These are phyloP conservation scores for Sarocladiaceae sp. DNA, from an alignment of 2,329 filamentous ascomycete genomes.

Conservation along the genomic window DNA sequence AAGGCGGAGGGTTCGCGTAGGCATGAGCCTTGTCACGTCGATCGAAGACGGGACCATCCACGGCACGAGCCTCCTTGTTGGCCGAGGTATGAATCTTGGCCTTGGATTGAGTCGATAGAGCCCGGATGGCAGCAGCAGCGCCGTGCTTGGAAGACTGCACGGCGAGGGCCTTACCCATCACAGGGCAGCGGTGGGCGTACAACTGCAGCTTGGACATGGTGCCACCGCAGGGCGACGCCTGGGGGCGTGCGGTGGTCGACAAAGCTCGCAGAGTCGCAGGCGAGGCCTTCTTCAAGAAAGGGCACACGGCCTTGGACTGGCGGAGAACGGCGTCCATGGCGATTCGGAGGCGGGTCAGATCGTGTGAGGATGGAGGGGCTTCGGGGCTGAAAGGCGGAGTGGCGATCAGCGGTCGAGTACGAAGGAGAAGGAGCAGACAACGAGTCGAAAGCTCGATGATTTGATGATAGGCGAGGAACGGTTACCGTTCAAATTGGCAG, in stretches of 20 bases:
- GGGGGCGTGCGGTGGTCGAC: slow-evolving; percentile 62
- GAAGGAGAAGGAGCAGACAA: not conserved
- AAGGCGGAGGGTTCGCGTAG: not conserved
- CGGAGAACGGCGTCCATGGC: slow-evolving; percentile 90
- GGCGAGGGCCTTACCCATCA: slow-evolving; percentile 97
- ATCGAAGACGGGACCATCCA: slow-evolving; percentile 55
- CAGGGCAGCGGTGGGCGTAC: slow-evolving; percentile 88
- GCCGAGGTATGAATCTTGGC: slow-evolving; percentile 79
- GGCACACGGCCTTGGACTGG: slow-evolving; percentile 95
- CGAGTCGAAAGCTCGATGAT: not conserved
- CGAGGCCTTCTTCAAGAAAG: slow-evolving; percentile 92
- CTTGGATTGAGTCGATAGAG: slow-evolving; percentile 46
- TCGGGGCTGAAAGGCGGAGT: not conserved
- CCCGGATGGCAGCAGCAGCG: slow-evolving; percentile 44
- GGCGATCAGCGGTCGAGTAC: not conserved
- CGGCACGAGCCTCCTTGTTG: slow-evolving; percentile 70
- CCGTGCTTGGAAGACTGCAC: slow-evolving; percentile 66
- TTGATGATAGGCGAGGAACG: not conserved
- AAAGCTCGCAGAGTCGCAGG: slow-evolving; percentile 87
- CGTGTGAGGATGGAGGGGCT: not conserved
- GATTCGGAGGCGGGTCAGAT: slow-evolving; percentile 8
- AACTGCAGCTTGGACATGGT: slow-evolving; percentile 97
- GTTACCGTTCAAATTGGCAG: not conserved
- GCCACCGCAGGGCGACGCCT: slow-evolving; percentile 69
- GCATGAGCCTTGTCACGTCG: slow-evolving; percentile 38